Evolutionary conservation across 805 yeast species (phyloP), one percentile per base, ranked within the genome.

Genomic region (Hanseniaspora occidentalis): DNA sequence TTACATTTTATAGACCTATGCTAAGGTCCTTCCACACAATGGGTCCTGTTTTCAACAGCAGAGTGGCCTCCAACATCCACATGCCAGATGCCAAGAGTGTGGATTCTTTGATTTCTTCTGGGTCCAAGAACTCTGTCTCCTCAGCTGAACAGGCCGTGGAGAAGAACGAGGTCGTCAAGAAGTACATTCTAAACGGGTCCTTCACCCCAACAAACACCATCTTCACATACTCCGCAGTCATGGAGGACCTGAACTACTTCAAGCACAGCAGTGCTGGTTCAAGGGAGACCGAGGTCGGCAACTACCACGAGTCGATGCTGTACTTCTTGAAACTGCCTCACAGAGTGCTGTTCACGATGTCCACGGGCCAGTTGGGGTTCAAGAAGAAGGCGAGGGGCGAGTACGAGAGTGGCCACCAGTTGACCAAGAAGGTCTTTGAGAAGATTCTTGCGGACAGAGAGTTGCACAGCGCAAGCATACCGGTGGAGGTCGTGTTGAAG

Each of bases 391-490:
- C 85, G 42, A 77, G 96, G 61, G 84, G 94, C 37, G 95, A 85
- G 59, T 84, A 84, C 54, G 98, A 89, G 62, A 96, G 95, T 1
- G 81, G 81, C 11, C 88, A 80, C 67, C 96, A 86, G 58, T 79
- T 89, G 8, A 66, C 86, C 13, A 66, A 86, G 3, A 73, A 73
- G 47, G 68, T 84, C 62, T 85, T 89, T 61, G 70, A 77, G 46
- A 58, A 69, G 47, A 82, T 89, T 56, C 76, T 75, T 61, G 27
- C 6, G 14, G 82, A 77, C 55, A 71, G 67, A 47, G 71, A 70
- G 27, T 64, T 70, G 42, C 56, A 77, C 36, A 71, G 71, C 33
- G 74, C 73, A 47, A 71, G 77, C 47, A 65, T 89, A 21, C 43
- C 43, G 8, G 3, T 41, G 13, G 96, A 89, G 59, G 59, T 89